Evolutionary conservation across 371 early-diverging fungal genomes (phyloP), one percentile per base, ranked within the genome.

Genomic region (Mucor velutinosus): DNA sequence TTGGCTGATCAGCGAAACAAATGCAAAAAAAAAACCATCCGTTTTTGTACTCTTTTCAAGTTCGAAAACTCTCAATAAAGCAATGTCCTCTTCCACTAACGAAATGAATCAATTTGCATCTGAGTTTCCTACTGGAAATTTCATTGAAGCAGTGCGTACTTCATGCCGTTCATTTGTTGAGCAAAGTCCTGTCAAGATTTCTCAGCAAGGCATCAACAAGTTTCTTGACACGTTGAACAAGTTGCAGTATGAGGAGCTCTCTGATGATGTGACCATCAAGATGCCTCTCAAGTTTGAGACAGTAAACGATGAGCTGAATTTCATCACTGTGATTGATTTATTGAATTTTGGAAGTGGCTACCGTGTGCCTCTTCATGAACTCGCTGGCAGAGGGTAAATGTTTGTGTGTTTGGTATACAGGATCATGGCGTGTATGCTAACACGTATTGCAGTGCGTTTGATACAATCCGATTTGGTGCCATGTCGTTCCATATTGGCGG

Each of bases 381-480:
- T 81, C 11, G 73, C 80, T 15, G 91, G 76, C 33, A 76, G 93
- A 55, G 93, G 91, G 83, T 83, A 79, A 71, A 70, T 37, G 27
- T 4, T 27, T 27, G 14, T 37, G 37, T 35, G 35, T 35, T 30
- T 30, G 8, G 33, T 33, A 33, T 4, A 33, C 1, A 12, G 10
- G 7, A 12, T 3, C 37, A 5, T 41, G 17, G 10, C 6, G 29
- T 8, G 25, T 10, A 1, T 21, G 21, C 10, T 47, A 19, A 47
- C 47, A 10, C 47, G 47, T 10, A 11, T 10, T 49, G 8, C 17
- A 81, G 81, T 41, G 92, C 90, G 0, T 91, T 90, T 53, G 89
- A 93, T 66, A 89, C 90, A 0, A 91, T 94, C 30, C 82, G 89
- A 33, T 93, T 90, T 77, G 95, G 95, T n/a, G 82, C 86, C 70